Base-by-base conservation (phyloP, 2,329 filamentous ascomycete species). In the Pseudogymnoascus sp. region DNA sequence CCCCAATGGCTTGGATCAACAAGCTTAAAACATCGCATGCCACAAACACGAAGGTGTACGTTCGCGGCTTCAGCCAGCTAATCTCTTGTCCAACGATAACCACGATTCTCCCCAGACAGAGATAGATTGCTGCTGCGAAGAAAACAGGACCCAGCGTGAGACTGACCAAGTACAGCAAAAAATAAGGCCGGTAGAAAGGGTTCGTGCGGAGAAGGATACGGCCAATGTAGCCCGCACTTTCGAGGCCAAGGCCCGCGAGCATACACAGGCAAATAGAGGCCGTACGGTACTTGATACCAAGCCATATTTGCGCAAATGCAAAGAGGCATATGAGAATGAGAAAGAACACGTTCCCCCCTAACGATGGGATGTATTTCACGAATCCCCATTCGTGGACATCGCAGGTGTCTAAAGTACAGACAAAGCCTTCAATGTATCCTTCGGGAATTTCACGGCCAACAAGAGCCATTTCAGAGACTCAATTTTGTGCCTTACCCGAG, bases 1-100 rank as follows among this genome's bases (percentile, higher is more conserved):
- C 83, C 11, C 82, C 82, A 6, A 75, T 76, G 4, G 80, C 81
- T 69, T 86, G 83, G 4, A 85, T 71, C 11, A 82, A 64, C n/a
- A 87, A 76, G n/a, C 79, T 81, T 60, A 82, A 66, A 41, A 85
- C 65, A 65, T 86, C 84, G 66, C 79, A 82, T n/a, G 73, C 68
- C 64, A 86, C 80, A 71, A 86, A 86, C 63, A 85, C 77, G 70
- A 77, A 79, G 12, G 82, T 82, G 69, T 83, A 84, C 58, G 76
- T 70, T 7, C 70, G 69, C 1, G 78, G 77, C 35, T 73, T 73
- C 28, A 81, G 69, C 14, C 74, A 71, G 34, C 77, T 79, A 64
- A 76, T 71, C 57, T 76, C 69, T 1, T 72, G 69, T 1, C 82
- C 82, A 60, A 83, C 79, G 47, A 75, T 74, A 14, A 82, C 68